Evolutionary conservation across 1,139 yeast genomes (phyloP), one percentile per base, ranked within the genome.

Genomic region (Saccharomyces uvarum): DNA sequence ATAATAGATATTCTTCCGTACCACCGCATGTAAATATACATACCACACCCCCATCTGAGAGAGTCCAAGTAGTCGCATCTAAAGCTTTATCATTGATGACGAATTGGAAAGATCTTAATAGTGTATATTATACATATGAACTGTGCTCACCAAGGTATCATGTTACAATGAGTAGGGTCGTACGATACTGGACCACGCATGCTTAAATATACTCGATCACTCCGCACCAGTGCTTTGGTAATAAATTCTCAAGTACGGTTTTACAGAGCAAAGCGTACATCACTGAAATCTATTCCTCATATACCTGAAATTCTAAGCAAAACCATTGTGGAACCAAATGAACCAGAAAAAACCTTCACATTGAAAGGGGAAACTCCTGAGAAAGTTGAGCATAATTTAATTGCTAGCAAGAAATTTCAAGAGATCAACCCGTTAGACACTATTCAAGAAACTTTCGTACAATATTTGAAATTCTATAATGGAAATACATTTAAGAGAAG

Each of bases 401-500:
- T 26, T 21, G 31, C 14, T 13, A 50, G 21, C 11, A 24, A 29
- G 14, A 50, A n/a, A 28, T 62, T 62, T 49, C 54, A 57, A 26
- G 60, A 57, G 19, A 48, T 60, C 26, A 52, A 58, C 44, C 50
- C 55, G 3, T 46, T 47, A 21, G 53, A 53, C 14, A 52, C 57
- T 27, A 38, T 56, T 7, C 59, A 61, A 29, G 59, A 61, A 26
- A 47, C 60, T 31, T 53, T 63, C 38, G 33, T 65, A n/a, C 56
- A 60, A 24, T 65, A 63, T 49, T 53, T 65, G 21, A 56, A 60
- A 26, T 55, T 54, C 41, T 38, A 9, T 16, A 54, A 60, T 16
- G 60, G 60, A 52, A 49, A 64, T 8, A 60, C 60, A 1, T 64
- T 66, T 49, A 64, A 62, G 50, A 62, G 59, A 52, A 57, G 64